phyloP scores from a whole-genome alignment of 371 early-diverging fungal genomes.

The Gilbertella persicaria region DNA sequence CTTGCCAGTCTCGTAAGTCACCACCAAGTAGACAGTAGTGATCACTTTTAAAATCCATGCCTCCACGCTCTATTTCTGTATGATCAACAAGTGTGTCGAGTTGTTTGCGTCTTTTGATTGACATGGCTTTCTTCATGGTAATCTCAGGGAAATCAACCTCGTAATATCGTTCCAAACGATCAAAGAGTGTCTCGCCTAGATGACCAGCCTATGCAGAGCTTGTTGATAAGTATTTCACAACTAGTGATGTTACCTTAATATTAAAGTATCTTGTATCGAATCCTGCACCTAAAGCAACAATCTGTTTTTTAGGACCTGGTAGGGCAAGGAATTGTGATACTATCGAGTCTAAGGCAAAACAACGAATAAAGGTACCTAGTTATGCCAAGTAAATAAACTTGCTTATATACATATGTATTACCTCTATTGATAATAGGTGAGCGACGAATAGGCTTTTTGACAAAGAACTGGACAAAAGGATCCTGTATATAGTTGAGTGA shows the following conservation, averaged over 20 bases:
- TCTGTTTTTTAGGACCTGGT: constrained; percentile 53
- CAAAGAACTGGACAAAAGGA: constrained; percentile 77
- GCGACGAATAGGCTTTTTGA: constrained; percentile 62
- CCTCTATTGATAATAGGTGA: constrained; percentile 96
- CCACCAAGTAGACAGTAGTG: constrained; percentile 78
- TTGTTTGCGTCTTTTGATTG: constrained; percentile 60
- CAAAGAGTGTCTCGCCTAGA: constrained; percentile 4
- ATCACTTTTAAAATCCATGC: constrained; percentile 67
- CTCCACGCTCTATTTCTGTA: constrained; percentile 62
- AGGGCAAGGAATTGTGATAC: constrained; percentile 62
- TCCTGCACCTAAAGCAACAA: constrained; percentile 90
- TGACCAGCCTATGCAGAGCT: constrained; percentile 10
- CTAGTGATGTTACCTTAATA: constrained; percentile 53
- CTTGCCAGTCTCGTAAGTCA: constrained; percentile 72
- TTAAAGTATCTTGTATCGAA: constrained; percentile 92
- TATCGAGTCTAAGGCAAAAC: constrained; percentile 22
- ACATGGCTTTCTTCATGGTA: constrained; percentile 74
- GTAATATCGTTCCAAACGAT: constrained; percentile 54
- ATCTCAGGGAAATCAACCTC: constrained; percentile 94
- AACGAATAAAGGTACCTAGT: constrained; percentile 17
- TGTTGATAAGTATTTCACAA: not conserved
- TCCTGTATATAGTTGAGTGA: constrained; percentile 80
- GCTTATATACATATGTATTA: constrained; percentile 10
- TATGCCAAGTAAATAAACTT: not conserved
- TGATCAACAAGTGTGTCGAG: constrained; percentile 54